Base-by-base conservation (phyloP, 495 filamentous ascomycete genomes). In the Hypoxylon fuscum region DNA sequence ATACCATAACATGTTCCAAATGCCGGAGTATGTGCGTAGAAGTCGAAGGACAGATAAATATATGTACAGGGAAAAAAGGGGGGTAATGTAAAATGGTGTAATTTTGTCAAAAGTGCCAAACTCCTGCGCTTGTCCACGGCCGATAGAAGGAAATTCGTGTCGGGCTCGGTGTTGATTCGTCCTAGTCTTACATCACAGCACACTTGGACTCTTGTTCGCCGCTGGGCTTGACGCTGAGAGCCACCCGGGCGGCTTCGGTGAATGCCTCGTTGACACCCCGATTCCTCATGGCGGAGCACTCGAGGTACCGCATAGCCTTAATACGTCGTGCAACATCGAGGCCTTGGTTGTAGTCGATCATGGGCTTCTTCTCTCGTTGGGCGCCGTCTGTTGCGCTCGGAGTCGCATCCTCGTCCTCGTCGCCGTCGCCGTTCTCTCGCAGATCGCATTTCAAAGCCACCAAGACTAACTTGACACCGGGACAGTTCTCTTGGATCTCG, bases 281-380 rank as follows among this genome's bases (percentile, higher is more conserved):
- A 76, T 98, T 98, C 72, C 92, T 88, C 82, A 97, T 97, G 11
- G 95, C 95, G 23, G 96, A 98, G 82, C 95, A 98, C 79, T 98
- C 95, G 88, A 98, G 82, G 74, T 98, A 98, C 62, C 96, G 87
- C 57, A 97, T 83, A 9, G 95, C 85, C 63, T 85, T 82, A 69
- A 98, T 97, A 69, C 88, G 88, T 74, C 94, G 88, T 10, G 95
- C 95, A 58, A 97, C 96, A 51, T 93, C 91, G 42, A 98, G 79
- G 1, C 95, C 95, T 72, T 96, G 88, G 57, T 96, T 89, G 73
- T 98, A 98, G 63, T 88, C 87, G 71, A 98, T 96, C 76, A 90
- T 87, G 11, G 85, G 82, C 75, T 86, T 87, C 81, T 88, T 87
- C 70, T 85, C 83, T 38, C 75, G 71, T 50, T 72, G 74, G 20